These are phyloP conservation scores for Strobilomyces dryophilus DNA, from an alignment of 768 basidiomycete genomes.

Conservation along the genomic window DNA sequence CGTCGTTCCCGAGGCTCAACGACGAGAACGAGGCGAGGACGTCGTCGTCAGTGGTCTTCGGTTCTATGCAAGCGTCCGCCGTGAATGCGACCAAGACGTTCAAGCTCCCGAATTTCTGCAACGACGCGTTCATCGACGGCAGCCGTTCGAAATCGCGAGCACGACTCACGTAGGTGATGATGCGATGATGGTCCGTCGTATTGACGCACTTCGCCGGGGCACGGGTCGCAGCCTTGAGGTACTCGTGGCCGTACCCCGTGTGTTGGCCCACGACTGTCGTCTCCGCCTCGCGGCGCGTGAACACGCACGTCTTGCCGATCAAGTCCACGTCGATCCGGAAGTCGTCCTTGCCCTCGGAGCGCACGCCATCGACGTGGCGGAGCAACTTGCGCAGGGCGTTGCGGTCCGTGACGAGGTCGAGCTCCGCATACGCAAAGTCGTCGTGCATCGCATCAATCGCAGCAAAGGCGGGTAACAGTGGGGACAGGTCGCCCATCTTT, in stretches of 20 bases:
- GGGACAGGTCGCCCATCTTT: slow-evolving; percentile 33
- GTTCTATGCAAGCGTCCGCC: slow-evolving; percentile 40
- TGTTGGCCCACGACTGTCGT: slow-evolving; percentile 15
- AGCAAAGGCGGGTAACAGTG: slow-evolving; percentile 53
- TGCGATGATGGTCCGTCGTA: slow-evolving; percentile 56
- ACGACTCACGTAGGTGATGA: slow-evolving; percentile 55
- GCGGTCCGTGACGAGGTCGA: slow-evolving; percentile 56
- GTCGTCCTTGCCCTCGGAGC: slow-evolving; percentile 24
- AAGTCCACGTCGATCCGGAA: slow-evolving; percentile 73
- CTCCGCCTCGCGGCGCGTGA: slow-evolving; percentile 53
- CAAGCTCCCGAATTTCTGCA: slow-evolving; percentile 55
- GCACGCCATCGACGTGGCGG: slow-evolving; percentile 39
- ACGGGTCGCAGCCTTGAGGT: slow-evolving; percentile 54
- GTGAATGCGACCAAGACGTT: slow-evolving; percentile 57
- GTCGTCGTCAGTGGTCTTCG: slow-evolving; percentile 21
- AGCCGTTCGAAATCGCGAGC: background rate
- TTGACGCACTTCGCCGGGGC: slow-evolving; percentile 45
- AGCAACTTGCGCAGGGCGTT: slow-evolving; percentile 62
- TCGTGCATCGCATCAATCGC: slow-evolving; percentile 47
- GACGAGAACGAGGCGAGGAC: slow-evolving; percentile 26
- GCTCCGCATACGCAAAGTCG: slow-evolving; percentile 29
- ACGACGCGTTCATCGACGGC: background rate
- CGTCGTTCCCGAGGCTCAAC: slow-evolving; percentile 12
- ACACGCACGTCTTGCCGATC: slow-evolving; percentile 53
- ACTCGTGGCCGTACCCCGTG: slow-evolving; percentile 56